Conservation (phyloP, 257 asterid species). For the Solanum sejunctum region DNA sequence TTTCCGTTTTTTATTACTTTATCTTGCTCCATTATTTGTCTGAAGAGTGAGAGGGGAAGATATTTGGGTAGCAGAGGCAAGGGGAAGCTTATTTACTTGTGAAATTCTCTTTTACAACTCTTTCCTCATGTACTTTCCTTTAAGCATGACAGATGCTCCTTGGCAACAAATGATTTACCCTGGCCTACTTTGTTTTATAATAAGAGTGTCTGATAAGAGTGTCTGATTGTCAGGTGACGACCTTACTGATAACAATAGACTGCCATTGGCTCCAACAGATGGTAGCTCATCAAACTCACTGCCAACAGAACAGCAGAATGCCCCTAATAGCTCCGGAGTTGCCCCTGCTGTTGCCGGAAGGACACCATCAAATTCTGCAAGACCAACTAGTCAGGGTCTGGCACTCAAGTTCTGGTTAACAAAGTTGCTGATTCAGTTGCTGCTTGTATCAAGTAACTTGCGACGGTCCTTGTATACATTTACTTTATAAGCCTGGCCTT, state of each 20-base stretch:
- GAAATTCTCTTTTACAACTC: background rate
- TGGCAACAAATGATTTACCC: background rate
- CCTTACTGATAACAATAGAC: slow-evolving; percentile 19
- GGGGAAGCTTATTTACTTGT: background rate
- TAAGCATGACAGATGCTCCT: background rate
- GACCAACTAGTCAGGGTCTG: background rate
- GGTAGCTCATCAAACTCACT: slow-evolving; percentile 46
- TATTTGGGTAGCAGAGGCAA: background rate
- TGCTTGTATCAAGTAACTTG: slow-evolving; percentile 14
- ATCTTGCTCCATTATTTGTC: background rate
- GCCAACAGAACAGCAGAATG: slow-evolving; percentile 64
- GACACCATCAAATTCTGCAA: slow-evolving; percentile 44
- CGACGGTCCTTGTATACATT: background rate
- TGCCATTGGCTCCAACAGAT: slow-evolving; percentile 32
- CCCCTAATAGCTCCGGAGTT: slow-evolving; percentile 43
- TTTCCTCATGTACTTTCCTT: background rate
- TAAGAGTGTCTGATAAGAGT: background rate
- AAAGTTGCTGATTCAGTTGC: slow-evolving; percentile 19
- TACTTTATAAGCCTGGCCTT: background rate
- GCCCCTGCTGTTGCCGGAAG: slow-evolving; percentile 65
- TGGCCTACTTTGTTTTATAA: background rate
- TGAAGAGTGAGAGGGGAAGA: background rate
- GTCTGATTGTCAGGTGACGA: slow-evolving; percentile 39
- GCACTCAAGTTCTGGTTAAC: slow-evolving; percentile 10
- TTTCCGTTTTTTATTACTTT: background rate